Percentiles rank a stretch among this genome's conserved stretches.
Evolutionary conservation across 352 stramenopile genomes (phyloP).

Genomic region (Phytophthora pistaciae): DNA sequence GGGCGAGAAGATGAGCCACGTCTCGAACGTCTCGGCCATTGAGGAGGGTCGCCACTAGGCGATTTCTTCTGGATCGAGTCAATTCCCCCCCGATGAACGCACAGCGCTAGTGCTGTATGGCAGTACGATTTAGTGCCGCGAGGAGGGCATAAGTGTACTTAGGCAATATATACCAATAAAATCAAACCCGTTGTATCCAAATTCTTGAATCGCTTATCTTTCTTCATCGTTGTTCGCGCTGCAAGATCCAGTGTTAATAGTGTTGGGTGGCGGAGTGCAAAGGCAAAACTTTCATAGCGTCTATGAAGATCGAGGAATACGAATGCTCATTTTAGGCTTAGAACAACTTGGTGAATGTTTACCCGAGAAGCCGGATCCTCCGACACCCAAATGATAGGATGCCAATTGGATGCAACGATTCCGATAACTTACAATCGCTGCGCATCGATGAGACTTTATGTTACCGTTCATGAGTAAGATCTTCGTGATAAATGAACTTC

Average conservation of each 20-base stretch:
- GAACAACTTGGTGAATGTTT: not conserved
- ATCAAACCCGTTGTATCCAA: conserved; percentile 7
- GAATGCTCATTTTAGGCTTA: conserved; percentile 1
- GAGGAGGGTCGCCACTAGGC: conserved; percentile 1
- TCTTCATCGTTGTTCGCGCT: not conserved
- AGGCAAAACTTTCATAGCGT: not conserved
- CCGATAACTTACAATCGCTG: not conserved
- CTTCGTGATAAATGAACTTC: not conserved
- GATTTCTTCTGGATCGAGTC: not conserved
- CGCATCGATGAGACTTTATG: not conserved
- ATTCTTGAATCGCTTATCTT: not conserved
- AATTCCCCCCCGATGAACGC: not conserved
- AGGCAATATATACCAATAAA: conserved; percentile 8
- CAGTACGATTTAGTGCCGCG: conserved; percentile 3
- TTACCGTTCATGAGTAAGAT: not conserved
- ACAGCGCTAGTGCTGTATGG: conserved; percentile 7
- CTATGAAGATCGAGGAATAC: not conserved
- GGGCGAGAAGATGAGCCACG: conserved; percentile 10
- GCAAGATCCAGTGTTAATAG: not conserved
- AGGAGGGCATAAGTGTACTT: conserved; percentile 6
- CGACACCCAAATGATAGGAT: not conserved
- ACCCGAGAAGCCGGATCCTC: not conserved
- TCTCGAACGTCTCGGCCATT: not conserved
- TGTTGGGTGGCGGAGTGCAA: not conserved
- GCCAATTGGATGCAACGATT: not conserved